Conservation (phyloP, 345 rosid species). For the Brassica cretica region DNA sequence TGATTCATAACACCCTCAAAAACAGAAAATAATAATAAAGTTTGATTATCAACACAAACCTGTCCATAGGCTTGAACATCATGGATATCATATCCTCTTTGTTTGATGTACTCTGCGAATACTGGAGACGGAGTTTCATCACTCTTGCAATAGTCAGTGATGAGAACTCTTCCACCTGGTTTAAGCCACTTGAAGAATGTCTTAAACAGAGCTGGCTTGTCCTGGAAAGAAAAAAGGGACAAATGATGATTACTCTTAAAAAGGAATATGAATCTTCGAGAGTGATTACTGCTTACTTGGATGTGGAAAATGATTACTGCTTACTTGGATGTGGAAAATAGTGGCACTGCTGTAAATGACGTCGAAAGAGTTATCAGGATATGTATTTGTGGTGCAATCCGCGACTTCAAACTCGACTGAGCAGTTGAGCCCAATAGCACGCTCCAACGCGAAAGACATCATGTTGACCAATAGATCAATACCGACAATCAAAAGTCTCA, state of each 20-base stretch:
- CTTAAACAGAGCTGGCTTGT: conserved; percentile 82
- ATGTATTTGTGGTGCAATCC: conserved; percentile 78
- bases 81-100: conserved; percentile 93
- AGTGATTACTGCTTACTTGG: neutral
- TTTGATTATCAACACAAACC: conserved; percentile 47
- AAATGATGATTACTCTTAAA: neutral
- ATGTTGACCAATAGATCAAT: conserved; percentile 88
- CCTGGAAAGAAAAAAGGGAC: conserved; percentile 47
- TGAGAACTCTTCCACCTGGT: conserved; percentile 93
- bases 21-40: neutral
- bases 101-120: conserved; percentile 67
- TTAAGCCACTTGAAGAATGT: conserved; percentile 91
- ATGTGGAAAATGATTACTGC: neutral
- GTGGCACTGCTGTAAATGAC: conserved; percentile 96
- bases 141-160: conserved; percentile 76
- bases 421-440: conserved; percentile 87
- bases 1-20: neutral
- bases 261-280: conserved; percentile 3
- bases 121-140: conserved; percentile 62
- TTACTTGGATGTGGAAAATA: conserved; percentile 84
- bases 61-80: conserved; percentile 80
- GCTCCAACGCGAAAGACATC: conserved; percentile 90
- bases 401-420: conserved; percentile 94
- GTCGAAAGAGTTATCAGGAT: conserved; percentile 74
- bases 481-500: conserved; percentile 75